Evolutionary conservation across 1,139 yeast species (phyloP).

Genomic region (Pichia sp.): DNA sequence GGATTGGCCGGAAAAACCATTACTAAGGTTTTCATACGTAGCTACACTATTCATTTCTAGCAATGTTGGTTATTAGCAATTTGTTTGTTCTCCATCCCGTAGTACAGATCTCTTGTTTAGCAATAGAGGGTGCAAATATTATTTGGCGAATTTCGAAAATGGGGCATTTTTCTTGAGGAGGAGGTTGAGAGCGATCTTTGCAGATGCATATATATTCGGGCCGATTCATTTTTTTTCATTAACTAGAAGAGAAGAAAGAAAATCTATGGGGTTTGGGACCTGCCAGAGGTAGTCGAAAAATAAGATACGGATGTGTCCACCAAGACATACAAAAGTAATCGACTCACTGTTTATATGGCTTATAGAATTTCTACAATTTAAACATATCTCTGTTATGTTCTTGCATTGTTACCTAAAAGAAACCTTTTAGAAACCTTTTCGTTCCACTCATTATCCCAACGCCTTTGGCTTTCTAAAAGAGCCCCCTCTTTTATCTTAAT

Average conservation of each 20-base stretch:
- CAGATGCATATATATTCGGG: background rate
- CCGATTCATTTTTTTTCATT: background rate
- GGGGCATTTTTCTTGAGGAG: background rate
- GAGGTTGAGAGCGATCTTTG: background rate
- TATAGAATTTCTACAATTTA: background rate
- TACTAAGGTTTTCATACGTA: background rate
- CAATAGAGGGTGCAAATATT: background rate
- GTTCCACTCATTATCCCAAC: slow-evolving; percentile 82
- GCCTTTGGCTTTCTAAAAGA: slow-evolving; percentile 51
- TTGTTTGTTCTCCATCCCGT: background rate
- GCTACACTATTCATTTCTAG: background rate
- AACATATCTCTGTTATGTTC: background rate
- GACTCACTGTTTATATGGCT: no score
- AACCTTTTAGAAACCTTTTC: slow-evolving; percentile 18
- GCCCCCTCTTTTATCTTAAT: slow-evolving; percentile 62
- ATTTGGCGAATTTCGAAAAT: background rate
- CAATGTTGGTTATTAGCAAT: background rate
- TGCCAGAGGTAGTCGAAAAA: no score
- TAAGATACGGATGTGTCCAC: no score
- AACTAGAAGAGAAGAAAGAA: no score
- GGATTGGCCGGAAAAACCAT: background rate
- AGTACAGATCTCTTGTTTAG: background rate
- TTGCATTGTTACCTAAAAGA: slow-evolving; percentile 1
- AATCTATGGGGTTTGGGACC: no score
- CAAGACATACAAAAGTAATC: no score